Percentiles rank a stretch among this genome's conserved stretches.
Conservation (phyloP, 2,329 filamentous ascomycete species). For the Hypoxylon sp. region DNA sequence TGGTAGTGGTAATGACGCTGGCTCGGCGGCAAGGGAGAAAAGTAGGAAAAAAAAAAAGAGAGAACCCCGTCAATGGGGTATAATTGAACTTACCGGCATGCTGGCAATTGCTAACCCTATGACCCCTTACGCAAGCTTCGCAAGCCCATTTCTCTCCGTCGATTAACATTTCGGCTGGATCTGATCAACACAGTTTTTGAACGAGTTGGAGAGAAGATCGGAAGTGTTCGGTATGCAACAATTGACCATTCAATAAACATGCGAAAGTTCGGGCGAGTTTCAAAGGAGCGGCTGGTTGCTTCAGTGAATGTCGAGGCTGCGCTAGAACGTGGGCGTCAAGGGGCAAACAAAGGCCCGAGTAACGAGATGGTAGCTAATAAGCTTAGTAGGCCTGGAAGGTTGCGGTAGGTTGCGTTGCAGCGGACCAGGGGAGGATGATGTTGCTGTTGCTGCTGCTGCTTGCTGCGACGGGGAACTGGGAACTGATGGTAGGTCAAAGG, state of each 20-base stretch:
- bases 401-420: conserved; percentile 43
- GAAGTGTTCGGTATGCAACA: conserved; percentile 27
- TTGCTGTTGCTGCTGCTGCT: neutral
- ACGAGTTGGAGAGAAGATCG: conserved; percentile 7
- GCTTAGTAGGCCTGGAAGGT: conserved; percentile 35
- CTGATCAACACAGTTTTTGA: conserved; percentile 17
- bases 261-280: conserved; percentile 18
- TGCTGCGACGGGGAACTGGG: conserved; percentile 35
- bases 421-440: conserved; percentile 26
- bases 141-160: conserved; percentile 98
- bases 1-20: conserved; percentile 18
- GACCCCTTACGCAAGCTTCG: conserved; percentile 97
- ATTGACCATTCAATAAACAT: conserved; percentile 30
- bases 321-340: conserved; percentile 48
- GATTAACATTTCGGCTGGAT: conserved; percentile 75
- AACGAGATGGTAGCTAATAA: conserved; percentile 47
- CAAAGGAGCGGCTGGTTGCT: conserved; percentile 26
- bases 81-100: conserved; percentile 82
- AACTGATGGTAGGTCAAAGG: conserved; percentile 10
- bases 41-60: conserved; percentile 26
- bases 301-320: conserved; percentile 32
- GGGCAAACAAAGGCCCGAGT: conserved; percentile 53
- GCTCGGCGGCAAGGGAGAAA: conserved; percentile 27
- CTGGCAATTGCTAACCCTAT: conserved; percentile 98
- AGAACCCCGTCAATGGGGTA: conserved; percentile 34